phyloP scores from a whole-genome alignment of 2,329 filamentous ascomycete species.

The Neonectria coccinea region DNA sequence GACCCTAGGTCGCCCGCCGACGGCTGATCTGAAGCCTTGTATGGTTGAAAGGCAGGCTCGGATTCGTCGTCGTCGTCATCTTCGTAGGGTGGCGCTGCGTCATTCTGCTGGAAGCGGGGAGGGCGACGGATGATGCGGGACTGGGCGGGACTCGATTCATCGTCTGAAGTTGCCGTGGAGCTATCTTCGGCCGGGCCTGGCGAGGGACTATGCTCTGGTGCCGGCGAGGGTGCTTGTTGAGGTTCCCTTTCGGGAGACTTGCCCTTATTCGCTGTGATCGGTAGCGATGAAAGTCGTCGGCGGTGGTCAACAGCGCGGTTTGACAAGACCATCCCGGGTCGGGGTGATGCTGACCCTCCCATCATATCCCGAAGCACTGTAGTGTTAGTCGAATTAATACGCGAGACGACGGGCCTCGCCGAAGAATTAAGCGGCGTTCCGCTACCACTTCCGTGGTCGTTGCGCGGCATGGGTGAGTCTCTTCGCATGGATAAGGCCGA shows the following conservation, averaged over 20 bases:
- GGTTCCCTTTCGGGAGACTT: constrained; percentile 41
- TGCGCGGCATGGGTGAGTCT: constrained; percentile 65
- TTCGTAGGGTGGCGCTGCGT: constrained; percentile 53
- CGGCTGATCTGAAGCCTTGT: constrained; percentile 52
- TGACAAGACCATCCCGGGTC: constrained; percentile 34
- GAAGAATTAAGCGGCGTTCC: constrained; percentile 58
- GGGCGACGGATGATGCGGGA: constrained; percentile 71
- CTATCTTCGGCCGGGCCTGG: constrained; percentile 54
- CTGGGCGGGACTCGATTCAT: constrained; percentile 65
- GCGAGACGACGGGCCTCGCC: constrained; percentile 59
- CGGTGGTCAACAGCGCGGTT: constrained; percentile 49
- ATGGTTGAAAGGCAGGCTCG: constrained; percentile 67
- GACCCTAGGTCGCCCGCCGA: constrained; percentile 62
- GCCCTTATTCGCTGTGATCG: constrained; percentile 48
- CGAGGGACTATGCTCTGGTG: constrained; percentile 45
- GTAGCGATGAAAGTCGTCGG: constrained; percentile 59
- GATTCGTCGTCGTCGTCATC: constrained; percentile 69
- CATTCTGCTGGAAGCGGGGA: constrained; percentile 60
- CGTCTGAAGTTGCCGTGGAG: constrained; percentile 57
- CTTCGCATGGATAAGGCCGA: constrained; percentile 69
- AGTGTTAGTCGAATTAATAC: constrained; percentile 62
- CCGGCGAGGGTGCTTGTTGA: constrained; percentile 30
- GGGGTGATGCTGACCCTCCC: constrained; percentile 48
- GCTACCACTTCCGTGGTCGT: constrained; percentile 57
- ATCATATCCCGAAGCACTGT: constrained; percentile 53